phyloP scores from a whole-genome alignment of 495 filamentous ascomycete species.

The Xylaria nigripes region DNA sequence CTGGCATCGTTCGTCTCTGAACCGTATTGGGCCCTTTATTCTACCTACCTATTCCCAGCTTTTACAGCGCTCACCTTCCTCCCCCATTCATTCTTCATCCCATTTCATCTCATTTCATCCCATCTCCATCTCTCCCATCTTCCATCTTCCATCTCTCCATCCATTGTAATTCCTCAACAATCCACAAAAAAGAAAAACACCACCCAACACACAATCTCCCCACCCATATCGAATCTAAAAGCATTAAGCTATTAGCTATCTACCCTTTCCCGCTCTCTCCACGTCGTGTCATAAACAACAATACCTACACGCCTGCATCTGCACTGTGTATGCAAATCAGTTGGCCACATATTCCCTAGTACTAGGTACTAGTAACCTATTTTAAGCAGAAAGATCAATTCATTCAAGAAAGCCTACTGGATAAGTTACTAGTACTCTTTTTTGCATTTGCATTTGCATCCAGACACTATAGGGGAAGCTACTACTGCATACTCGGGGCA shows the following conservation, averaged over 20 bases:
- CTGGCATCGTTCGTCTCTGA: not conserved
- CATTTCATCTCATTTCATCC: not conserved
- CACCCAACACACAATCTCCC: not conserved
- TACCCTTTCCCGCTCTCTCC: not conserved
- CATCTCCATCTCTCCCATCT: no score
- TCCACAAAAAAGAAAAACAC: no score
- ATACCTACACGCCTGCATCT: not conserved
- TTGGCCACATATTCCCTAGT: constrained; percentile 6
- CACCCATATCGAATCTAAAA: not conserved
- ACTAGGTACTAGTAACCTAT: not conserved
- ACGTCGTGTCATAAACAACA: constrained; percentile 1
- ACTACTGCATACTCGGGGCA: not conserved
- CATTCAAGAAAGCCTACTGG: constrained; percentile 8
- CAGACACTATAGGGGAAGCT: not conserved
- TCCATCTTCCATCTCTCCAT: not conserved
- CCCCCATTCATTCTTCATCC: not conserved
- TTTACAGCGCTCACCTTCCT: not conserved
- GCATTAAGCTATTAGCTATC: not conserved
- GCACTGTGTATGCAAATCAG: constrained; percentile 2
- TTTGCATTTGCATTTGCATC: no score
- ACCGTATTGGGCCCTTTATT: constrained; percentile 1
- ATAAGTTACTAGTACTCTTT: constrained; percentile 3
- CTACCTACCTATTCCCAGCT: not conserved
- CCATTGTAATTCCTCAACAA: not conserved
- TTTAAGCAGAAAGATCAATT: not conserved